These are phyloP conservation scores for Starmerella ratchasimensis DNA, from an alignment of 805 yeast genomes.

Conservation along the genomic window DNA sequence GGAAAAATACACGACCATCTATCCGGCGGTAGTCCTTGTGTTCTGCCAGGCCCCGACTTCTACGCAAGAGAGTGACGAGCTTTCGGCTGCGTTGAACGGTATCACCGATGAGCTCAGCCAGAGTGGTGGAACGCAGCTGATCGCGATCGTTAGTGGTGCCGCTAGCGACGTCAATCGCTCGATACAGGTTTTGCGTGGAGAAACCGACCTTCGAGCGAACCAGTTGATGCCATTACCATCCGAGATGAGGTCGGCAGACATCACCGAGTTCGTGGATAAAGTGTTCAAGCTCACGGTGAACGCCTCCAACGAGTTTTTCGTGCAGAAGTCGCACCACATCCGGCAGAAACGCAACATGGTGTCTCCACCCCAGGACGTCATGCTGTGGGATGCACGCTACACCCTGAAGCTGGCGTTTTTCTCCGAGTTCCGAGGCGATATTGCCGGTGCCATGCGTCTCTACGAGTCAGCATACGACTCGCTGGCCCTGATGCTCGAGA, in stretches of 20 bases:
- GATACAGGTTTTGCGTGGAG: conserved; percentile 27
- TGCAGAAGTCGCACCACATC: conserved; percentile 12
- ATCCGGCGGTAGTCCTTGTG: conserved; percentile 38
- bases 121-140: conserved; percentile 25
- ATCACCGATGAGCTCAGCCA: conserved; percentile 21
- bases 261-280: conserved; percentile 29
- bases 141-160: conserved; percentile 28
- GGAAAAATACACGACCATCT: conserved; percentile 34
- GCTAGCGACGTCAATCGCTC: conserved; percentile 24
- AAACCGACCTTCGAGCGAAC: conserved; percentile 35
- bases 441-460: conserved; percentile 37
- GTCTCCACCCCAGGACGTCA: conserved; percentile 17
- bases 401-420: conserved; percentile 38
- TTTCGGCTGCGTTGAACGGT: conserved; percentile 21
- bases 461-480: conserved; percentile 44
- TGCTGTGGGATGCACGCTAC: conserved; percentile 39
- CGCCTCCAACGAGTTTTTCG: conserved; percentile 33
- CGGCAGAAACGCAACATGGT: conserved; percentile 17
- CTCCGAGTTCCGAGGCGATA: conserved; percentile 36
- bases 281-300: conserved; percentile 31
- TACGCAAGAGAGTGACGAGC: conserved; percentile 25
- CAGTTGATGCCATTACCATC: conserved; percentile 32
- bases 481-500: conserved; percentile 31
- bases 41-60: conserved; percentile 30
- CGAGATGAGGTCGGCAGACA: conserved; percentile 30